Conservation (phyloP, 2,329 filamentous ascomycete genomes). For the Podosphaera aphanis region DNA sequence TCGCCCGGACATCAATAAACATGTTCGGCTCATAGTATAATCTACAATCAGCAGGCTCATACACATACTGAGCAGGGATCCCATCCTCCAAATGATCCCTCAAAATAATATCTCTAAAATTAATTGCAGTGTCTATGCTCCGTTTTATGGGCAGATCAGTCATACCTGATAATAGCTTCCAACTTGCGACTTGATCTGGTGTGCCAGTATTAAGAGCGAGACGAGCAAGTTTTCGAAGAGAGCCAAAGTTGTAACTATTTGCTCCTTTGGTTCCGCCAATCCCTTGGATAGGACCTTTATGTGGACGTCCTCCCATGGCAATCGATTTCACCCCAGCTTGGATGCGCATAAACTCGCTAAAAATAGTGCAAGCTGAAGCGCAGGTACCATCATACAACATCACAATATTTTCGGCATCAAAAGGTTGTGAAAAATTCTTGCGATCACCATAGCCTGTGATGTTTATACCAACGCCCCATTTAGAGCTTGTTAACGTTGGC, state of each 20-base stretch:
- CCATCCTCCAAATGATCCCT: constrained; percentile 14
- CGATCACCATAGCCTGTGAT: constrained; percentile 16
- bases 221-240: constrained; percentile 4
- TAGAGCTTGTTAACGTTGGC: constrained; percentile 5
- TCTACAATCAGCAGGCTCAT: constrained; percentile 35
- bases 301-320: constrained; percentile 33
- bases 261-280: constrained; percentile 39
- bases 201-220: constrained; percentile 4
- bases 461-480: constrained; percentile 10
- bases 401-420: constrained; percentile 20
- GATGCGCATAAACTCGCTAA: constrained; percentile 28
- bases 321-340: constrained; percentile 28
- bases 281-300: constrained; percentile 30
- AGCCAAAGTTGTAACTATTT: constrained; percentile 13
- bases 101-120: constrained; percentile 19
- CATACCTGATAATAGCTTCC: constrained; percentile 3
- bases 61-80: constrained; percentile 33
- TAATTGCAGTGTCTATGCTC: constrained; percentile 18
- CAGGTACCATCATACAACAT: constrained; percentile 28
- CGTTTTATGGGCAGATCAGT: constrained; percentile 5
- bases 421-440: constrained; percentile 15
- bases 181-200: constrained; percentile 3
- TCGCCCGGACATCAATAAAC: constrained; percentile 22
- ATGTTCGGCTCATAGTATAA: constrained; percentile 34
- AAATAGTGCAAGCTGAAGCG: constrained; percentile 34